Conservation (phyloP, 1,284 basidiomycete genomes). For the Ceratobasidium sp. region DNA sequence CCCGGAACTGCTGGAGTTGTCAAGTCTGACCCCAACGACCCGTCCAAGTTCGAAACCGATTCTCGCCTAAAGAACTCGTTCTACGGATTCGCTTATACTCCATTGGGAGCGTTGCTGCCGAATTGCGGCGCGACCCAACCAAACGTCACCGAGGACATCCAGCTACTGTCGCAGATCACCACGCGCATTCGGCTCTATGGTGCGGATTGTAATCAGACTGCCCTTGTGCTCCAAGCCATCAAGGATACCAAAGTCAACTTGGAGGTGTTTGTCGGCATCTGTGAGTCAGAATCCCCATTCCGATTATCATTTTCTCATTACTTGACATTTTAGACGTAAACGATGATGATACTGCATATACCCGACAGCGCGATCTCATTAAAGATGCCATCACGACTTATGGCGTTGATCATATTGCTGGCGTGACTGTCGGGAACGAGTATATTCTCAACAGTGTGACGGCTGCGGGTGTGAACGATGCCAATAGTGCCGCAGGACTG, state of each 20-base stretch:
- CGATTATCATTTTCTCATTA: not conserved
- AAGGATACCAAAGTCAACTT: conserved; percentile 90
- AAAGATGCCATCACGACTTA: conserved; percentile 78
- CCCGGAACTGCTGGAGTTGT: conserved; percentile 59
- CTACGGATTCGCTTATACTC: conserved; percentile 82
- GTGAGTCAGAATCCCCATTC: conserved; percentile 56
- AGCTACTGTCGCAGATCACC: conserved; percentile 72
- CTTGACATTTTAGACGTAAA: conserved; percentile 59
- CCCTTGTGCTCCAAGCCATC: conserved; percentile 76
- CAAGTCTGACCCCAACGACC: conserved; percentile 68
- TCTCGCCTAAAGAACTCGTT: conserved; percentile 70
- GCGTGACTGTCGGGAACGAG: conserved; percentile 71
- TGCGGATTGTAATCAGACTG: conserved; percentile 62
- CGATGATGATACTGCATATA: conserved; percentile 76
- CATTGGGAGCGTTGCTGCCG: conserved; percentile 64
- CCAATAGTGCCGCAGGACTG: conserved; percentile 67
- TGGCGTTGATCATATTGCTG: conserved; percentile 81
- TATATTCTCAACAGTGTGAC: conserved; percentile 50
- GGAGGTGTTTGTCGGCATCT: conserved; percentile 88
- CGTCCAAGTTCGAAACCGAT: conserved; percentile 74
- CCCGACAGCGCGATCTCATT: conserved; percentile 77
- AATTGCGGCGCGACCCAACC: conserved; percentile 59
- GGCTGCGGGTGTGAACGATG: conserved; percentile 53
- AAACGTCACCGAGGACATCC: conserved; percentile 61
- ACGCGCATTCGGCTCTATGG: conserved; percentile 66